Evolutionary conservation across 2,329 filamentous ascomycete genomes (phyloP).

Genomic region (Colletotrichum musicola): DNA sequence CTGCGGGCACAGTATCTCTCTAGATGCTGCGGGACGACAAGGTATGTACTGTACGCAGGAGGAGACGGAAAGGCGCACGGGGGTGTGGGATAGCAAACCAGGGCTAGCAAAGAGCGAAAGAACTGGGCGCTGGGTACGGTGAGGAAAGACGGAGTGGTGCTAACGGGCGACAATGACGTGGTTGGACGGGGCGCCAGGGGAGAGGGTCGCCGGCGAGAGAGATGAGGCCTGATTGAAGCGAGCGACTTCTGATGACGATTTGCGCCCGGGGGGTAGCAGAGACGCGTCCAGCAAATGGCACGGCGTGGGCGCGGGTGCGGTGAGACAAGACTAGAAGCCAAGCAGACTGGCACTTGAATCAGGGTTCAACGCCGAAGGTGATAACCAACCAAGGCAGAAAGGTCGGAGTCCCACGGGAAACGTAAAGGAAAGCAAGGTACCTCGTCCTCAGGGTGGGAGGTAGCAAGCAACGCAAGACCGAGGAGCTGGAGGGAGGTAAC

Average conservation of each 20-base stretch:
- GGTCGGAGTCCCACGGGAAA: slow-evolving; percentile 18
- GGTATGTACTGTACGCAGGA: neutral
- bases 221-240: slow-evolving; percentile 13
- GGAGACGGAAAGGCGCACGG: slow-evolving; percentile 20
- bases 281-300: slow-evolving; percentile 17
- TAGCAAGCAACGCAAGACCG: neutral
- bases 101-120: neutral
- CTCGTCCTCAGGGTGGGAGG: slow-evolving; percentile 3
- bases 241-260: slow-evolving; percentile 4
- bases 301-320: slow-evolving; percentile 22
- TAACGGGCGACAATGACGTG: slow-evolving; percentile 22
- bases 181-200: slow-evolving; percentile 21
- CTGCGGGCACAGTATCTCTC: neutral
- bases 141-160: slow-evolving; percentile 14
- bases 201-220: slow-evolving; percentile 9
- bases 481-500: neutral
- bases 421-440: neutral
- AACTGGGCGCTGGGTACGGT: slow-evolving; percentile 33
- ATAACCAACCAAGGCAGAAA: neutral
- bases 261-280: slow-evolving; percentile 3
- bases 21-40: neutral
- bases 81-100: slow-evolving; percentile 30
- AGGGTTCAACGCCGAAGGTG: slow-evolving; percentile 21
- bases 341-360: slow-evolving; percentile 27
- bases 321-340: slow-evolving; percentile 33